Conservation (phyloP, 768 basidiomycete genomes). For the Lentinula boryana region DNA sequence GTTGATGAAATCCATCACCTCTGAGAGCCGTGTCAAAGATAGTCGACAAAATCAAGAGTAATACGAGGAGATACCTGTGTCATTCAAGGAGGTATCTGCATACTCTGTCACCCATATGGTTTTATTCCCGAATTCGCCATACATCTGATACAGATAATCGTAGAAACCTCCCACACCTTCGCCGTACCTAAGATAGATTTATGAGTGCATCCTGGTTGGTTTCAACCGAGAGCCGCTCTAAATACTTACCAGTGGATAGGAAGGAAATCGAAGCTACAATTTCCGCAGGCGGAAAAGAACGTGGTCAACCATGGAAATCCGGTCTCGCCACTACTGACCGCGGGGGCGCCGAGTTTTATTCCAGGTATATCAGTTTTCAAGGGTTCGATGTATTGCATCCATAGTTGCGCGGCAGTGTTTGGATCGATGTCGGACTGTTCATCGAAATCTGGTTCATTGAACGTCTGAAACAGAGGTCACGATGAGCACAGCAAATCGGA, state of each 20-base stretch:
- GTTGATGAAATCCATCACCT: constrained; percentile 51
- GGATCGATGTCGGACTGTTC: constrained; percentile 41
- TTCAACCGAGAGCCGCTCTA: background rate
- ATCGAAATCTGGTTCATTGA: constrained; percentile 51
- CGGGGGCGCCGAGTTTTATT: constrained; percentile 51
- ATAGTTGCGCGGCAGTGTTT: constrained; percentile 41
- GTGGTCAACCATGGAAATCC: constrained; percentile 51
- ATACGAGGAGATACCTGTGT: constrained; percentile 22
- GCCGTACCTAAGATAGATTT: constrained; percentile 46
- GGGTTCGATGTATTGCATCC: constrained; percentile 54
- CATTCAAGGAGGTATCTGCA: constrained; percentile 46
- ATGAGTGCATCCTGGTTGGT: background rate
- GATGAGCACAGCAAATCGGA: constrained; percentile 14
- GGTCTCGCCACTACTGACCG: constrained; percentile 43
- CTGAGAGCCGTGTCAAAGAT: constrained; percentile 13
- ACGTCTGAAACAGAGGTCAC: constrained; percentile 39
- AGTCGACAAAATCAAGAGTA: background rate
- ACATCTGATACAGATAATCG: constrained; percentile 48
- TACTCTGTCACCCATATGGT: constrained; percentile 66
- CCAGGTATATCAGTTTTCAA: constrained; percentile 33
- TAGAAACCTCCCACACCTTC: constrained; percentile 48
- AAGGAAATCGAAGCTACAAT: constrained; percentile 45
- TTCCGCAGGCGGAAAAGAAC: constrained; percentile 46
- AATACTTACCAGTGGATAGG: constrained; percentile 39
- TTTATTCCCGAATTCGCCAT: constrained; percentile 39